phyloP scores from a whole-genome alignment of 129 eudicot genomes.

The Daucus carota region DNA sequence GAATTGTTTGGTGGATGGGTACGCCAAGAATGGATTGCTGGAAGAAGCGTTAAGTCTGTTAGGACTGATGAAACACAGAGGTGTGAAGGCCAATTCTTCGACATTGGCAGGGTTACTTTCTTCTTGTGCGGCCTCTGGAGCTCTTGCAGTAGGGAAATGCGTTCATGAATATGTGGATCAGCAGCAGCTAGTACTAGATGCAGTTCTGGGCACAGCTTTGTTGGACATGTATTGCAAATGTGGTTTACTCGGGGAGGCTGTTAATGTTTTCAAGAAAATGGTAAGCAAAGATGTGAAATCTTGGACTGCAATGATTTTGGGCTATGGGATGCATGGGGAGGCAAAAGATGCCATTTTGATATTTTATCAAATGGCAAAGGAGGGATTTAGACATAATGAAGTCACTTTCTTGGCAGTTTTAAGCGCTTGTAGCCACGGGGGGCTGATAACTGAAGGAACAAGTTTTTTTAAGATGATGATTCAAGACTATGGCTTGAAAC shows the following conservation, averaged over 20 bases:
- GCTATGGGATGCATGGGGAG: constrained; percentile 48
- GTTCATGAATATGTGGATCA: constrained; percentile 22
- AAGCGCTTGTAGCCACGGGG: constrained; percentile 65
- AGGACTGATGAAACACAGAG: constrained; percentile 11
- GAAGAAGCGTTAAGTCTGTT: constrained; percentile 22
- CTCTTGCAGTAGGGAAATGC: constrained; percentile 20
- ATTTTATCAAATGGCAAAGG: constrained; percentile 41
- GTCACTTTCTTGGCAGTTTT: constrained; percentile 48
- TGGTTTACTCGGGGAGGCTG: constrained; percentile 33
- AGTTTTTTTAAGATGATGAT: constrained; percentile 40
- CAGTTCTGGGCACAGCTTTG: constrained; percentile 29
- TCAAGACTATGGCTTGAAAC: constrained; percentile 27
- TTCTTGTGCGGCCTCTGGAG: constrained; percentile 24
- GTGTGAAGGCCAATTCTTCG: constrained; percentile 25
- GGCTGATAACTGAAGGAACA: constrained; percentile 48
- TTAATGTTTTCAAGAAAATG: constrained; percentile 34
- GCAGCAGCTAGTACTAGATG: constrained; percentile 19
- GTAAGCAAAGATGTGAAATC: constrained; percentile 33
- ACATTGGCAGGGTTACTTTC: constrained; percentile 28
- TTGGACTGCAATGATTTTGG: constrained; percentile 55
- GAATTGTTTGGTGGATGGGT: constrained; percentile 32
- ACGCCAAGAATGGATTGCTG: constrained; percentile 23
- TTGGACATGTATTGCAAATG: constrained; percentile 53
- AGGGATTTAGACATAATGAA: constrained; percentile 41
- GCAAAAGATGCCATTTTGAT: constrained; percentile 34